Evolutionary conservation across 345 rosid species (phyloP), one percentile per base, ranked within the genome.

Genomic region (Crucihimalaya himalaica): DNA sequence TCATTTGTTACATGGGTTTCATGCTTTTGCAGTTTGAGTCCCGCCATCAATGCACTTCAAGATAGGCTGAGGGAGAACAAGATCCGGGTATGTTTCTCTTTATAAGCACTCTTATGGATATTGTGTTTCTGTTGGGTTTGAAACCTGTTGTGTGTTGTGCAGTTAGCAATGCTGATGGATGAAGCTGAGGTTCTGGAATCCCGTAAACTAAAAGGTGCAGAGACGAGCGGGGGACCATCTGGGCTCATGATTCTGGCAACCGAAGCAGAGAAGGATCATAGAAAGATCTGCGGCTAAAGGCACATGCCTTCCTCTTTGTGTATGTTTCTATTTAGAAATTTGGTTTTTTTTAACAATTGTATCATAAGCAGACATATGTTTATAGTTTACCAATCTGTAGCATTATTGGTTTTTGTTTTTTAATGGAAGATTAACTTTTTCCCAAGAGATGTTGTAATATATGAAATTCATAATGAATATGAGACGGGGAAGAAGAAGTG

Each of bases 11-110:
- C 60, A 59, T 45, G 35, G 51, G 55, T 34, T 19, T 66, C 72
- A 71, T 75, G 56, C 14, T 20, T 63, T 27, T 75, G 66, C 88
- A 92, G 97, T 84, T 83, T 95, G 84, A 92, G 92, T 83, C 99
- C 99, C 18, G 96, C 99, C 63, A 86, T 95, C 52, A 83, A 52
- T 59, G 87, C 89, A 50, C 99, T 95, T 75, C 91, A 95, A 65
- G 99, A 86, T 63, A 87, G 89, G 72, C 65, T 90, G 84, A 87
- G 75, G 66, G 99, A 95, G 83, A 95, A 92, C 66, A 93, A 90
- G 75, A 81, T 90, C 63, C 92, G 88, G 89, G 99, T 95, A 90
- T 57, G 52, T 14, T 28, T 63, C 48, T 14, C 19, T 8, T 45
- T 29, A 29, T 5, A 55, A 51, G 21, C 19, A 11, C 40, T 50